Base-by-base conservation (phyloP, 768 basidiomycete species). In the Candolleomyces aberdarensis region DNA sequence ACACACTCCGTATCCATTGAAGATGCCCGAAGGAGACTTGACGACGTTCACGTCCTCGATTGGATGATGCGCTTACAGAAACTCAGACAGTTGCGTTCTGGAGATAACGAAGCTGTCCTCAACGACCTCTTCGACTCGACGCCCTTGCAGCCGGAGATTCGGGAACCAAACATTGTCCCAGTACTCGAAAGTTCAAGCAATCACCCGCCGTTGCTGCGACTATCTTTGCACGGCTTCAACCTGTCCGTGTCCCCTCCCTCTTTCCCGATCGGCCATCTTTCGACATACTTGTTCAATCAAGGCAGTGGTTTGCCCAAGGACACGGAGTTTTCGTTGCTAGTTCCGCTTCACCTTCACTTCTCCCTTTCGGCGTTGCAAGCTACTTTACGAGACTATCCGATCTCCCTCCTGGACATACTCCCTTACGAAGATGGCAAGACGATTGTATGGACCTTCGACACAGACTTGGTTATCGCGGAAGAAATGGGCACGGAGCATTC, bases 381-480 rank as follows among this genome's bases (percentile, higher is more conserved):
- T 48, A 81, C 83, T 4, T 78, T 96, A 9, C 87, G 96, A 36
- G 94, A 96, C 74, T 96, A 96, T 74, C 93, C 95, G 2, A 74
- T 97, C 36, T 94, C 95, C 0, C 71, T 98, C 56, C 73, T 94
- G n/a, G 79, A 87, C 67, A 81, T 96, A 48, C 89, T 90, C 39
- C 68, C 82, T 15, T 74, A 76, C 60, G 64, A 74, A 1, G 73
- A 78, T 26, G 58, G 51, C 29, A 73, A 66, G 5, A 66, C 72
- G 19, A 70, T 82, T 11, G 80, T 83, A 0, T 85, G 88, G 74
- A 78, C 82, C 22, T 88, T 92, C 69, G 84, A 87, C 62, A 84
- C 88, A 13, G 88, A 94, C 67, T 72, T 97, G 52, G 89, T 96
- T 59, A 80, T 96, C 50, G 93, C 86, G 0, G 95, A 98, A 74